Evolutionary conservation across 2,329 filamentous ascomycete species (phyloP), one percentile per base, ranked within the genome.

Genomic region (Lecanoromycetidae sp.): DNA sequence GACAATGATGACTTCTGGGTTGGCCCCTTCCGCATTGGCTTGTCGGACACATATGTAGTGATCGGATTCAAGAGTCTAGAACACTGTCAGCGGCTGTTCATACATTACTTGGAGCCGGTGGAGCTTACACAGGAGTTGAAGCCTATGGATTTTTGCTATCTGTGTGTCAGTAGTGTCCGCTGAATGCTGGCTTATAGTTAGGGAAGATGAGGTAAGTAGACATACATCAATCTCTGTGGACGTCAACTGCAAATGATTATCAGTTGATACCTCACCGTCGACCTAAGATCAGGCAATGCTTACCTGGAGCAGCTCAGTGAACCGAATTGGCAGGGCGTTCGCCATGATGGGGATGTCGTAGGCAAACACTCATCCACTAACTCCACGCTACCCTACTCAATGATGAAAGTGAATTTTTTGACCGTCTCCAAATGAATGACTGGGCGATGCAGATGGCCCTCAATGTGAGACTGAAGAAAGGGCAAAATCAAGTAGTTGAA

Each of bases 21-120:
- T 82, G 55, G 87, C 77, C 56, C 81, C 78, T 60, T 87, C 84
- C 64, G 77, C 82, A 67, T 88, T 83, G 72, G 94, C 90, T 71
- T 96, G 90, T 67, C 91, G 84, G 63, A 98, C 83, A 68, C 91
- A 98, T 60, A 98, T 85, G 69, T 82, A 98, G 64, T 83, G 78
- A 69, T 98, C 91, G 63, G 91, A 98, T 76, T 98, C 91, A 71
- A 98, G 78, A 66, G 91, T 98, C 88, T 95, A 54, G 53, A 37
- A 57, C 48, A 44, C 37, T 12, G 39, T 51, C 52, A 57, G 51
- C 45, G 22, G 26, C 8, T 35, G 43, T 55, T 34, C 26, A n/a
- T n/a, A n/a, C n/a, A n/a, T n/a, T n/a, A n/a, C 48, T 23, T 34
- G 35, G 54, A 59, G 52, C 13, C 22, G 3, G 8, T 8, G 48